Evolutionary conservation across 2,329 filamentous ascomycete species (phyloP), one percentile per base, ranked within the genome.

Genomic region (Cordyceps tenuipes): DNA sequence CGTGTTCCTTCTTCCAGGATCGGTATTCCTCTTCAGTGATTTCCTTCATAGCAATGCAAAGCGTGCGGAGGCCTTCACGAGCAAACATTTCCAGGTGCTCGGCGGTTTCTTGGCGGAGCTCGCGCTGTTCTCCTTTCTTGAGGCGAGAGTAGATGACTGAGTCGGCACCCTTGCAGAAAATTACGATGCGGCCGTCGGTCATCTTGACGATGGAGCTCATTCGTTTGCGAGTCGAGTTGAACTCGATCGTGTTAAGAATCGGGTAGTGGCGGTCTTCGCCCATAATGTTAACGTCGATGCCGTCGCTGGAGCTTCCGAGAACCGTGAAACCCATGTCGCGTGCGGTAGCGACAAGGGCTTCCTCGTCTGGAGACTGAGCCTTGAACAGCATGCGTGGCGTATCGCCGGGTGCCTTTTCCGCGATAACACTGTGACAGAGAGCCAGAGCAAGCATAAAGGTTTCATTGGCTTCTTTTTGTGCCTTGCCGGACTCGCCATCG

Each of bases 191-290:
- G 46, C 89, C 88, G 71, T 97, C 85, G 0, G 94, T 93, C 91
- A 97, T 96, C 61, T 89, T 84, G 55, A 99, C 86, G 66, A 99
- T 97, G 2, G 92, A 90, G 74, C 92, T 97, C 94, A 99, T 99
- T 65, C 94, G 85, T 77, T 99, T 99, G 68, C 94, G 84, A 48
- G 88, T 91, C 0, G 93, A 97, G 72, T 97, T 97, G 79, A 99
- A 99, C 71, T 99, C 94, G 43, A 99, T 87, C 1, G 89, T 96
- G 73, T 96, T 97, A 52, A 99, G 82, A 36, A 99, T 88, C 17
- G 86, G 87, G 71, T 94, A 99, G 63, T 88, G 85, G 51, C 85
- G 83, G 66, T 97, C 91, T 67, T 91, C 82, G 53, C 94, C 95
- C 77, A 95, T 83, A 7, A 96, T 81, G 65, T 96, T 96, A 59